phyloP scores from a whole-genome alignment of 441 rosid genomes.

The Rhodomyrtus psidioides region DNA sequence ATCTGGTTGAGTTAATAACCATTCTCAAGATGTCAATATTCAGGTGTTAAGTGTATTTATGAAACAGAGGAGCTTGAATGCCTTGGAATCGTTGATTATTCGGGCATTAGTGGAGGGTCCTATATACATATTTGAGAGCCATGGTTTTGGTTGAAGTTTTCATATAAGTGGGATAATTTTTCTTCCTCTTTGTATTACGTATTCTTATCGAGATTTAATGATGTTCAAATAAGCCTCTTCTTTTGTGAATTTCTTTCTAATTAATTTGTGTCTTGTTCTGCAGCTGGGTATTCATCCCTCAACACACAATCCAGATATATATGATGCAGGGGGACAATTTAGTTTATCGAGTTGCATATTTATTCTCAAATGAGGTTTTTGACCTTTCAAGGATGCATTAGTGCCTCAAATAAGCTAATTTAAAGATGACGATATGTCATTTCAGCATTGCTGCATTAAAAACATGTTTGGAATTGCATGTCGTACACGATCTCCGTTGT shows the following conservation, averaged over 20 bases:
- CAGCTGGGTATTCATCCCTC: constrained; percentile 64
- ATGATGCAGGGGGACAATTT: constrained; percentile 61
- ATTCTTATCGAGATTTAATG: neutral
- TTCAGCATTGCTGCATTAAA: neutral
- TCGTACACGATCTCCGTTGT: neutral
- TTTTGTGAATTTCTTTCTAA: neutral
- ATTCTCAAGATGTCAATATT: neutral
- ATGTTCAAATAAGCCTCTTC: neutral
- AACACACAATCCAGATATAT: constrained; percentile 35
- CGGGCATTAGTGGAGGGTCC: too few species aligned
- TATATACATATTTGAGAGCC: too few species aligned
- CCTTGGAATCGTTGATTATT: neutral
- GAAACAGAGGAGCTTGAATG: neutral
- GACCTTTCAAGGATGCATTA: neutral
- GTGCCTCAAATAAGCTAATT: neutral
- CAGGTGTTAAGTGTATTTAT: neutral
- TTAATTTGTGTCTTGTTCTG: constrained; percentile 10
- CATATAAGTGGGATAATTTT: neutral
- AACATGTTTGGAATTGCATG: neutral
- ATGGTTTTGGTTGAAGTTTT: too few species aligned
- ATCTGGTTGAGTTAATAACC: neutral
- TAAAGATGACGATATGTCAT: neutral
- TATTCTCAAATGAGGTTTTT: constrained; percentile 84
- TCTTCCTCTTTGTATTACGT: neutral
- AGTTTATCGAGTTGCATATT: constrained; percentile 34